These are phyloP conservation scores for Leonotis leonurus DNA, from an alignment of 257 asterid species.

Conservation along the genomic window DNA sequence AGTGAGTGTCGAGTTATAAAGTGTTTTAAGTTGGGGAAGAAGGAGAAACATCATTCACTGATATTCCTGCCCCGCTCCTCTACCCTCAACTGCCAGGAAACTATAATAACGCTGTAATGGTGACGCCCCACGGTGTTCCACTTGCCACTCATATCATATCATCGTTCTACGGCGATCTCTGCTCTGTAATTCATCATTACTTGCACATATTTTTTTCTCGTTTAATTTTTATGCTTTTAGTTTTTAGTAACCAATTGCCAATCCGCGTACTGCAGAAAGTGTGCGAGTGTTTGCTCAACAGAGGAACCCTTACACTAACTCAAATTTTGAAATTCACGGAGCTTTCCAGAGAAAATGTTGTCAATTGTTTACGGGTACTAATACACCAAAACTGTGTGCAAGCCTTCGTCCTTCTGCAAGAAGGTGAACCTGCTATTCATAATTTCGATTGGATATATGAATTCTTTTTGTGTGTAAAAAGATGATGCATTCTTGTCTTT, in stretches of 20 bases:
- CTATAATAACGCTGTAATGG: constrained; percentile 32
- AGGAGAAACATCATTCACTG: not conserved
- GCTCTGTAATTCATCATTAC: constrained; percentile 32
- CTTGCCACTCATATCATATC: constrained; percentile 60
- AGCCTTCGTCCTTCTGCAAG: constrained; percentile 49
- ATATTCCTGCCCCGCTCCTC: not conserved
- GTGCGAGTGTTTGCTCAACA: constrained; percentile 61
- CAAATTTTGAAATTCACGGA: constrained; percentile 50
- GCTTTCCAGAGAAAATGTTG: constrained; percentile 47
- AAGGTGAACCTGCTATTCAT: constrained; percentile 32
- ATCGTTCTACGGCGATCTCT: constrained; percentile 54
- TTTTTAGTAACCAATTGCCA: not conserved
- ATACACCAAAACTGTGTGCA: constrained; percentile 87
- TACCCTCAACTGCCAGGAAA: not conserved
- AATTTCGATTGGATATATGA: not conserved
- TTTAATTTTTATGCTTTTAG: not conserved
- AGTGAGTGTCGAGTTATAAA: no score
- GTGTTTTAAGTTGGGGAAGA: no score
- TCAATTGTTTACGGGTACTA: constrained; percentile 66
- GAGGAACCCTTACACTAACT: constrained; percentile 53
- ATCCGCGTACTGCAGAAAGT: constrained; percentile 54
- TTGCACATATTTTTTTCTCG: not conserved
- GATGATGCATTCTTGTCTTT: not conserved
- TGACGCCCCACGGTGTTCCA: constrained; percentile 49
- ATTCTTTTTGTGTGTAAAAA: not conserved